Evolutionary conservation across 192 early-diverging fungal genomes (phyloP).

Genomic region (Coemansia sp.): DNA sequence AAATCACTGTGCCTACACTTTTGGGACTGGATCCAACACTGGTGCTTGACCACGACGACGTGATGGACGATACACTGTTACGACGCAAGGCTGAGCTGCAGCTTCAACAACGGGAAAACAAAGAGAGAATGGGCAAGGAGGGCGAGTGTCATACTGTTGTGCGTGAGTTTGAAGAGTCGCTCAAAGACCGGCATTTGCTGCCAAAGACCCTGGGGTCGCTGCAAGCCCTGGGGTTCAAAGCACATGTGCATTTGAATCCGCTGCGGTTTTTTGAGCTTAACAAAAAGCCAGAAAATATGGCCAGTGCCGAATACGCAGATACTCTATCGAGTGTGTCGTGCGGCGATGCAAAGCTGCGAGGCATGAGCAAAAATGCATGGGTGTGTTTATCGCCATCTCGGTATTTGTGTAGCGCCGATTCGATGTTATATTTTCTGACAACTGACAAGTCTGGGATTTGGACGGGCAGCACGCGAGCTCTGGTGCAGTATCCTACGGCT

Average conservation of each 20-base stretch:
- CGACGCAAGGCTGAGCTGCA: conserved; percentile 3
- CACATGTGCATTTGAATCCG: conserved; percentile 30
- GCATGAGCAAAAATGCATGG: conserved; percentile 29
- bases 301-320: neutral
- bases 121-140: conserved; percentile 3
- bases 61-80: conserved; percentile 8
- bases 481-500: neutral
- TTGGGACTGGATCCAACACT: conserved; percentile 70
- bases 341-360: conserved; percentile 21
- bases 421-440: conserved; percentile 14
- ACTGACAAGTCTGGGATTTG: neutral
- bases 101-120: neutral
- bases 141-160: neutral
- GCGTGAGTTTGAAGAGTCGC: conserved; percentile 9
- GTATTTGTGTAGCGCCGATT: conserved; percentile 12
- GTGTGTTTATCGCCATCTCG: conserved; percentile 26
- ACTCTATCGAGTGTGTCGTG: conserved; percentile 20
- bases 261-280: conserved; percentile 28
- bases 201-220: conserved; percentile 18
- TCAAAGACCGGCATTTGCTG: neutral
- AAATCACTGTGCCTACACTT: conserved; percentile 76
- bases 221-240: conserved; percentile 22
- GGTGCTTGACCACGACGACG: conserved; percentile 51
- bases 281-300: neutral
- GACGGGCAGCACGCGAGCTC: conserved; percentile 22